These are phyloP conservation scores for Ambrosia artemisiifolia DNA, from an alignment of 129 eudicot species.

Conservation along the genomic window DNA sequence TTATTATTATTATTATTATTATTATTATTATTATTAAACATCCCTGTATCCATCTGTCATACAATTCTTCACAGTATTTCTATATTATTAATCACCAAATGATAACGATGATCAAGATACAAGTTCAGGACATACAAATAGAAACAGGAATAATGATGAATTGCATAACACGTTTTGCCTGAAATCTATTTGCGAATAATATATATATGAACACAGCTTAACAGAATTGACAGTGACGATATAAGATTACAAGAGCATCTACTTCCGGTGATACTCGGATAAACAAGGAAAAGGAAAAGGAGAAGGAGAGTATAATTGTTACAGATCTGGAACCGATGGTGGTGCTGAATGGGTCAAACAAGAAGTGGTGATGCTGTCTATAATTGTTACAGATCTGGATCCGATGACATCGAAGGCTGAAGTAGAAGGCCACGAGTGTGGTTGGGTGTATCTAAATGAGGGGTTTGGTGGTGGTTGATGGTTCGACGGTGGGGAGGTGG, in stretches of 20 bases:
- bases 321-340: no score
- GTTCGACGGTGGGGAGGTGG: no score
- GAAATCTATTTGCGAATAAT: background rate
- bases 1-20: no score
- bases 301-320: no score
- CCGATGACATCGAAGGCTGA: no score
- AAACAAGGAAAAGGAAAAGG: conserved; percentile 9
- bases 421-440: no score
- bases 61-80: background rate
- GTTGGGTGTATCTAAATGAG: no score
- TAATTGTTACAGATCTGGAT: no score
- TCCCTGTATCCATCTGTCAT: background rate
- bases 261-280: conserved; percentile 4
- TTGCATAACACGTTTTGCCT: background rate
- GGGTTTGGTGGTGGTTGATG: no score
- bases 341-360: no score
- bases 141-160: background rate
- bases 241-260: background rate
- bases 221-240: background rate
- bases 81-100: background rate
- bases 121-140: background rate
- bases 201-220: background rate
- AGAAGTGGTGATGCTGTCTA: no score
- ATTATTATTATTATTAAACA: no score
- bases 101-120: background rate